Evolutionary conservation across 2,329 filamentous ascomycete genomes (phyloP).

Genomic region (Pyrenochaeta sp.): DNA sequence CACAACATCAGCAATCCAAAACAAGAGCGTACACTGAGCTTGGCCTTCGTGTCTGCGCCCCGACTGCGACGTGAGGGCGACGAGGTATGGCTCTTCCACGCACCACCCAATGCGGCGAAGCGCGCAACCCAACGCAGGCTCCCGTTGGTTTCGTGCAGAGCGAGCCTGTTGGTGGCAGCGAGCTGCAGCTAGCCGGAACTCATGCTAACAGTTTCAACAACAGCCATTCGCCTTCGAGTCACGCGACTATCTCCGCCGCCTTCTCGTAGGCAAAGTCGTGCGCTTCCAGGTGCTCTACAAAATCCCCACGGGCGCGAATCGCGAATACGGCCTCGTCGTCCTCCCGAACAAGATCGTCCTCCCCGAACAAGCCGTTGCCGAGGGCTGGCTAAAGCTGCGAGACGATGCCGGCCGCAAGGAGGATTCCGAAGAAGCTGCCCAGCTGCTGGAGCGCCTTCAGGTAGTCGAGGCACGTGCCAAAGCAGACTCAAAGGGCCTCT

Average conservation of each 20-base stretch:
- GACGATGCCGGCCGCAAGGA: constrained; percentile 94
- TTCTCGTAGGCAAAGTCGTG: constrained; percentile 84
- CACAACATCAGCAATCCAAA: constrained; percentile 80
- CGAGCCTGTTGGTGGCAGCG: too few species aligned
- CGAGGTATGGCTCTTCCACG: constrained; percentile 73
- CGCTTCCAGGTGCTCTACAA: constrained; percentile 87
- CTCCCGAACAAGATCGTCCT: constrained; percentile 74
- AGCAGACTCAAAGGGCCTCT: constrained; percentile 80
- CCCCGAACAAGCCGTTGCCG: constrained; percentile 83
- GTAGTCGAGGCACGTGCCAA: constrained; percentile 79
- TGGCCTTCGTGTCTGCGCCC: constrained; percentile 91
- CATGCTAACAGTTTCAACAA: constrained; percentile 3
- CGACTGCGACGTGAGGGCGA: constrained; percentile 87
- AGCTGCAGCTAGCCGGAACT: too few species aligned
- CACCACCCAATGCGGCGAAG: not conserved
- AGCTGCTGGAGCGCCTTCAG: constrained; percentile 79
- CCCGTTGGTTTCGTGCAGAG: too few species aligned
- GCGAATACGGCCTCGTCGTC: constrained; percentile 85
- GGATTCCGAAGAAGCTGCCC: constrained; percentile 75
- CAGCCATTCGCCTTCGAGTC: constrained; percentile 88
- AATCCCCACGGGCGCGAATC: constrained; percentile 76
- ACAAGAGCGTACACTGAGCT: constrained; percentile 84
- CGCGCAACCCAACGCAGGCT: not conserved
- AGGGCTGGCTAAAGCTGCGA: constrained; percentile 91
- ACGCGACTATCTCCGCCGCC: constrained; percentile 86